These are phyloP conservation scores for Kwoniella pini DNA, from an alignment of 768 basidiomycete genomes.

Conservation along the genomic window DNA sequence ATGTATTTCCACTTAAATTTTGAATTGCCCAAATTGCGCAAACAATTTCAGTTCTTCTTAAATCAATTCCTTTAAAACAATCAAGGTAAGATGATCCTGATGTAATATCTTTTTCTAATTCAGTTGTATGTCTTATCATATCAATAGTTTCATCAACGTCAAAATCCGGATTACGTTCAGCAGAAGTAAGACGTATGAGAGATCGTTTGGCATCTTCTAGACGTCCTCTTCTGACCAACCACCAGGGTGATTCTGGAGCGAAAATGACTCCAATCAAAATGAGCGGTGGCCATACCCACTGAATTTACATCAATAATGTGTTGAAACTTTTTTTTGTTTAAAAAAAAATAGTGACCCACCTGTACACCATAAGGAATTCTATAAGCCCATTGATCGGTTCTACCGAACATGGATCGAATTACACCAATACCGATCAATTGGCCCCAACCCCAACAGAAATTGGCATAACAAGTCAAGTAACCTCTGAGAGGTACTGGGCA, in stretches of 20 bases:
- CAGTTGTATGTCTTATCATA: conserved; percentile 56
- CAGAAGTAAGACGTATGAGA: conserved; percentile 34
- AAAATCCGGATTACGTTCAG: conserved; percentile 36
- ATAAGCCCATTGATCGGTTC: conserved; percentile 43
- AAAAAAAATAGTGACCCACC: not conserved
- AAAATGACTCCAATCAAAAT: conserved; percentile 43
- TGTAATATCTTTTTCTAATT: conserved; percentile 52
- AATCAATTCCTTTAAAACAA: conserved; percentile 55
- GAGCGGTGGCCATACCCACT: conserved; percentile 48
- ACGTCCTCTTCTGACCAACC: conserved; percentile 46
- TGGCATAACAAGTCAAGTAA: conserved; percentile 51
- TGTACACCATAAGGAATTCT: conserved; percentile 31
- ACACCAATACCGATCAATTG: conserved; percentile 52
- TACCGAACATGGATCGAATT: conserved; percentile 42
- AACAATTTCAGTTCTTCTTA: conserved; percentile 59
- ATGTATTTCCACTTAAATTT: conserved; percentile 42
- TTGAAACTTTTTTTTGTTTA: not conserved
- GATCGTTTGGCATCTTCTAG: conserved; percentile 43
- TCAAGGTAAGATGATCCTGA: conserved; percentile 54
- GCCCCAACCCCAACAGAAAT: conserved; percentile 55
- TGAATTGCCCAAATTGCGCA: conserved; percentile 48
- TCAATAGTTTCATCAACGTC: conserved; percentile 53
- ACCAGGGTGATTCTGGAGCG: conserved; percentile 53
- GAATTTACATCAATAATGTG: not conserved
- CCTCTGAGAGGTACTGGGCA: conserved; percentile 52